These are phyloP conservation scores for Mycosphaerella sp. DNA, from an alignment of 2,329 filamentous ascomycete genomes.

Conservation along the genomic window DNA sequence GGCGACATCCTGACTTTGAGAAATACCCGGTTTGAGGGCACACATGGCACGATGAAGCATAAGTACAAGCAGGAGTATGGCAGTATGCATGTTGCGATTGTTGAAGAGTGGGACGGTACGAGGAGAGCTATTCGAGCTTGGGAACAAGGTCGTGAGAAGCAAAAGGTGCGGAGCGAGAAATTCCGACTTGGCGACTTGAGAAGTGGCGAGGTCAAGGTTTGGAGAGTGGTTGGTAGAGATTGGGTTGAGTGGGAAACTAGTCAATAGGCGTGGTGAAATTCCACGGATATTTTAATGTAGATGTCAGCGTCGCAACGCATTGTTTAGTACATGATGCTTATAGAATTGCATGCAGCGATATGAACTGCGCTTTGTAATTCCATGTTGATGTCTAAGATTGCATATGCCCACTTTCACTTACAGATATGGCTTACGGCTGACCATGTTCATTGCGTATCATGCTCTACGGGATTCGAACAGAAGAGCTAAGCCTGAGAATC, in stretches of 20 bases:
- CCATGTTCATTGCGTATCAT: too few relatives aligned
- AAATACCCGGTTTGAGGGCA: slow-evolving; percentile 89
- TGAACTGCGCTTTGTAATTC: background rate
- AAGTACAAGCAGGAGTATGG: slow-evolving; percentile 80
- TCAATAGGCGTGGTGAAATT: slow-evolving; percentile 1
- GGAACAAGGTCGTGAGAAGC: slow-evolving; percentile 93
- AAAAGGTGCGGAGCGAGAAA: slow-evolving; percentile 78
- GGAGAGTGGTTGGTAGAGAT: slow-evolving; percentile 84
- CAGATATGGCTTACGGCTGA: too few relatives aligned
- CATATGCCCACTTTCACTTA: too few relatives aligned
- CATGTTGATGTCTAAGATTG: too few relatives aligned
- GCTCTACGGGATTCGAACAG: too few relatives aligned
- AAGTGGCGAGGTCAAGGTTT: slow-evolving; percentile 93
- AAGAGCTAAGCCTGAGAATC: too few relatives aligned
- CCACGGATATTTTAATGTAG: slow-evolving; percentile 2
- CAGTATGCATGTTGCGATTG: slow-evolving; percentile 73
- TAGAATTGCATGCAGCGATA: slow-evolving; percentile 6
- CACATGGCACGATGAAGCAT: slow-evolving; percentile 78
- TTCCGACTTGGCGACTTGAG: slow-evolving; percentile 88
- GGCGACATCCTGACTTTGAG: slow-evolving; percentile 91
- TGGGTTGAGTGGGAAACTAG: slow-evolving; percentile 79
- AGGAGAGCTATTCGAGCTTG: slow-evolving; percentile 96
- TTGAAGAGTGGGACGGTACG: slow-evolving; percentile 95
- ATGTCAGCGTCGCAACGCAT: background rate
- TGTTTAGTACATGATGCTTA: slow-evolving; percentile 1